Evolutionary conservation across 1,139 yeast genomes (phyloP).

Genomic region (Debaryomycetaceae sp.): DNA sequence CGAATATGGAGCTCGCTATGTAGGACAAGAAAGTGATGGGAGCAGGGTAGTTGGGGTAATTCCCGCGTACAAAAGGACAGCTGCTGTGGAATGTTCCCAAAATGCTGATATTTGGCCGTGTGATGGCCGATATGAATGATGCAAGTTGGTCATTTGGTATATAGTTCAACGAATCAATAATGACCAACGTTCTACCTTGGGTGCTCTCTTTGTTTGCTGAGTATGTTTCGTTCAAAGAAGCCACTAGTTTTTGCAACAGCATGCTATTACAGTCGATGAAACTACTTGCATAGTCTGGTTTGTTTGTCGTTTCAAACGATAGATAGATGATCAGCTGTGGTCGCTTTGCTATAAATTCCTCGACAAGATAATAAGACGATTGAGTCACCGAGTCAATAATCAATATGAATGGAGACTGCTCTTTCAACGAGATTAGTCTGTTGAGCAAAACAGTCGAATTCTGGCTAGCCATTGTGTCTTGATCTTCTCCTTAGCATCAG

Average conservation of each 20-base stretch:
- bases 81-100: conserved; percentile 62
- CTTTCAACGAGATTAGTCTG: conserved; percentile 65
- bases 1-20: conserved; percentile 70
- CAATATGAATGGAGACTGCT: conserved; percentile 68
- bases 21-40: conserved; percentile 50
- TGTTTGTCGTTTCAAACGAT: conserved; percentile 59
- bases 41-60: conserved; percentile 46
- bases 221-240: neutral
- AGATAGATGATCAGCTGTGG: conserved; percentile 42
- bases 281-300: conserved; percentile 47
- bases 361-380: conserved; percentile 52
- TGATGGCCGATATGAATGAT: conserved; percentile 50
- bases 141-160: conserved; percentile 47
- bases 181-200: conserved; percentile 30
- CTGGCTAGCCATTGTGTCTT: conserved; percentile 36
- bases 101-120: conserved; percentile 52
- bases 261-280: conserved; percentile 46
- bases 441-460: conserved; percentile 57
- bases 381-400: conserved; percentile 69
- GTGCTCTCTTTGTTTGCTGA: neutral
- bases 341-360: conserved; percentile 51
- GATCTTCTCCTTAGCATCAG: neutral
- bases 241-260: conserved; percentile 21
- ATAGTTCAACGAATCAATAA: conserved; percentile 71
- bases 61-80: conserved; percentile 27